A percentile compares a stretch with the other conserved stretches of the same genome.
Conservation (phyloP, 106 monocot species). For the Platanthera guangdongensis region DNA sequence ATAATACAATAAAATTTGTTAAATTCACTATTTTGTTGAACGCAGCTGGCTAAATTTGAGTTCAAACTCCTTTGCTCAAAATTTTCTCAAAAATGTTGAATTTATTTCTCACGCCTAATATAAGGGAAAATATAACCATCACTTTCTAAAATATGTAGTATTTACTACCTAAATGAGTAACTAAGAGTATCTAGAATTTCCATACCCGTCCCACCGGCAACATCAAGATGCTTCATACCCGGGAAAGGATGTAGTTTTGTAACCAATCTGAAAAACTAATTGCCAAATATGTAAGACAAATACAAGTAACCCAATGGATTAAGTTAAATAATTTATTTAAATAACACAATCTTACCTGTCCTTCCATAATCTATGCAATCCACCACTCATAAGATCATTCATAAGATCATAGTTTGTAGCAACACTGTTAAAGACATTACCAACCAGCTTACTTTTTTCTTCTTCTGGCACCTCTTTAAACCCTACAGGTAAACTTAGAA, state of each 20-base stretch:
- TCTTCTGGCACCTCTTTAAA: constrained; percentile 82
- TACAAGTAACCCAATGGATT: not conserved
- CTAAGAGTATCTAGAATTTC: not conserved
- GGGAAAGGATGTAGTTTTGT: constrained; percentile 83
- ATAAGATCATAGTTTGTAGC: constrained; percentile 92
- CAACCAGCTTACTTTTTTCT: constrained; percentile 89
- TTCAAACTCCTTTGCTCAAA: too few relatives aligned
- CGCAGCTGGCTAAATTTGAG: too few relatives aligned
- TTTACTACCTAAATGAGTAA: too few relatives aligned
- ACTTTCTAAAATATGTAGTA: too few relatives aligned
- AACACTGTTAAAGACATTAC: constrained; percentile 86
- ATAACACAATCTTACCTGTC: constrained; percentile 44
- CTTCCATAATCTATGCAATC: constrained; percentile 92
- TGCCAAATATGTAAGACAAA: not conserved
- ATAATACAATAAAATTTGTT: too few relatives aligned
- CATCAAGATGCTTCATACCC: constrained; percentile 99
- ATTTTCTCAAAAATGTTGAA: too few relatives aligned
- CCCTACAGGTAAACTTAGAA: constrained; percentile 29
- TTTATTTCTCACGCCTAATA: too few relatives aligned
- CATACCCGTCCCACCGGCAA: constrained; percentile 90
- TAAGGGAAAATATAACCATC: too few relatives aligned
- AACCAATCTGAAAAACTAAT: constrained; percentile 40
- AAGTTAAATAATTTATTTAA: not conserved
- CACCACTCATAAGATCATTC: constrained; percentile 96
- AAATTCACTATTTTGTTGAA: too few relatives aligned